phyloP scores from a whole-genome alignment of 202 grass and related monocot species.

The Hordeum pubiflorum region DNA sequence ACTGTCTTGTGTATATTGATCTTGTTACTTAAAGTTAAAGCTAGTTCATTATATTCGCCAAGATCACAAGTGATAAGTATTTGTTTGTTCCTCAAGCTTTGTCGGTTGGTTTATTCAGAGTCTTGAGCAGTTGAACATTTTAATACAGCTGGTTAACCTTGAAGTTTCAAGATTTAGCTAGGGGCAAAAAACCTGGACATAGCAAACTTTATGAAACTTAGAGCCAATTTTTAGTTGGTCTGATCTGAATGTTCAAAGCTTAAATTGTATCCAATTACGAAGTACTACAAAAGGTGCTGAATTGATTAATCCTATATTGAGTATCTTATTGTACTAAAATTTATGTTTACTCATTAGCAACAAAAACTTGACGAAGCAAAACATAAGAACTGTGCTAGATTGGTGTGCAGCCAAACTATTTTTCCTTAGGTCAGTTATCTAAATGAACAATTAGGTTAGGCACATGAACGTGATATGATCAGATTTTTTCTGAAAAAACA shows the following conservation, averaged over 20 bases:
- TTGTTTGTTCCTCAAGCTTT: neutral
- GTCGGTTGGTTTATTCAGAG: neutral
- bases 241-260: neutral
- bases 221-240: neutral
- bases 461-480: neutral
- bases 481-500: neutral
- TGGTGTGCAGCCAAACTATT: neutral
- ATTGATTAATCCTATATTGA: neutral
- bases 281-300: neutral
- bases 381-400: neutral
- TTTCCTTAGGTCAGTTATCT: neutral
- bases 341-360: neutral
- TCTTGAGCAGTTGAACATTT: neutral
- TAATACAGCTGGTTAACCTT: neutral
- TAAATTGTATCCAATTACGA: neutral
- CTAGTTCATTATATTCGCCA: slow-evolving; percentile 12
- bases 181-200: neutral
- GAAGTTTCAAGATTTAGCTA: neutral
- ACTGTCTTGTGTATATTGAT: slow-evolving; percentile 12
- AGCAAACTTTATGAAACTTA: neutral
- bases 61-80: neutral
- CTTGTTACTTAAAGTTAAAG: slow-evolving; percentile 20
- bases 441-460: neutral
- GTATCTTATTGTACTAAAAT: neutral
- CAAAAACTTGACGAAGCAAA: neutral